Percentiles rank a stretch among this genome's conserved stretches.
These are phyloP conservation scores for Lophiotrema nucula DNA, from an alignment of 495 filamentous ascomycete genomes.

Conservation along the genomic window DNA sequence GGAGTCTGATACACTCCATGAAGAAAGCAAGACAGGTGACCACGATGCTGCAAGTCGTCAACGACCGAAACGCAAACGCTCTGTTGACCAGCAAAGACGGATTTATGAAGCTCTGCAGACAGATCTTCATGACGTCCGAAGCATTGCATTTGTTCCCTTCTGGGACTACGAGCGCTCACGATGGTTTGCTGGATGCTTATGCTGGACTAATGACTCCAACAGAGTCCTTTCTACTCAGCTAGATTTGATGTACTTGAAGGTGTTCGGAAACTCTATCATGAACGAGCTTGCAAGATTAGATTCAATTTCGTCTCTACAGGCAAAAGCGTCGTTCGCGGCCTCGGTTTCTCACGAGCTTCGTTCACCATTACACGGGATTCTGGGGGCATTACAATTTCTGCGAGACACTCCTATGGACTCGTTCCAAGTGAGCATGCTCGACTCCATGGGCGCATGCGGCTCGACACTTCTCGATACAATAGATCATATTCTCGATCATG, in stretches of 20 bases:
- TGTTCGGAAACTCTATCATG: slow-evolving; percentile 36
- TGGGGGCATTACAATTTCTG: slow-evolving; percentile 57
- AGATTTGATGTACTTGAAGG: slow-evolving; percentile 28
- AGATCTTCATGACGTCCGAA: slow-evolving; percentile 8
- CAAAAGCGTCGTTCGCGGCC: slow-evolving; percentile 89
- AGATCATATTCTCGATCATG: slow-evolving; percentile 34
- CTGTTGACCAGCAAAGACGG: too few relatives aligned
- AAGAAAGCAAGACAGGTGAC: too few relatives aligned
- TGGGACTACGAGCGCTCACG: slow-evolving; percentile 28
- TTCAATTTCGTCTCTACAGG: slow-evolving; percentile 84
- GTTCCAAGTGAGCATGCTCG: slow-evolving; percentile 30
- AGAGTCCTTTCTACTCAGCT: slow-evolving; percentile 12
- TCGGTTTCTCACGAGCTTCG: slow-evolving; percentile 94
- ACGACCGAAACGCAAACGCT: neutral
- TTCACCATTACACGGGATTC: slow-evolving; percentile 86
- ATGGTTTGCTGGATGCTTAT: slow-evolving; percentile 26
- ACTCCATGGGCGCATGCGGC: slow-evolving; percentile 32
- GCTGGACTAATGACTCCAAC: slow-evolving; percentile 16
- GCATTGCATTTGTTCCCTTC: slow-evolving; percentile 26
- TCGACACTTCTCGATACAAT: slow-evolving; percentile 38
- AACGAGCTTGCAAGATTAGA: slow-evolving; percentile 47
- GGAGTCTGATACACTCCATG: too few relatives aligned
- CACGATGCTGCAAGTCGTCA: neutral
- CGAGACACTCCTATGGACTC: slow-evolving; percentile 30
- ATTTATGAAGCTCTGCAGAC: neutral